Evolutionary conservation across 2,329 filamentous ascomycete genomes (phyloP), one percentile per base, ranked within the genome.

Genomic region (Pseudocercospora ulei): DNA sequence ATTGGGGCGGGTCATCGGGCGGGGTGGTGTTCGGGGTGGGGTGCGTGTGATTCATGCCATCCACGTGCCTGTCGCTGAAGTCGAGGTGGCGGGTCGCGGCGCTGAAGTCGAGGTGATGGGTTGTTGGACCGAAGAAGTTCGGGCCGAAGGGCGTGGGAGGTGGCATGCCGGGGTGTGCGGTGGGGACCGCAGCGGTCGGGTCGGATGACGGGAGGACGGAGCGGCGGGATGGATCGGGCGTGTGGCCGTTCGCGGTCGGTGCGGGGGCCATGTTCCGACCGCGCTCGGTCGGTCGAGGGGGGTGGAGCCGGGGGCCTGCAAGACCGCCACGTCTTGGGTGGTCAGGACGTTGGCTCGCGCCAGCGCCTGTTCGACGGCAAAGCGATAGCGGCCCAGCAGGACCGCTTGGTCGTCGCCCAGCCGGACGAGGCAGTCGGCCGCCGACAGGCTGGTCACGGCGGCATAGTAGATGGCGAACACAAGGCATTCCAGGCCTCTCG

Each of bases 391-490:
- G 29, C 62, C 62, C 16, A 77, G 60, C 4, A 71, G 54, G 1
- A 60, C 48, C 4, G 61, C 49, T 38, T 73, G 69, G 19, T 72
- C 67, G 56, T 74, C 68, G 7, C 71, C 70, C 23, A 77, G 63
- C 13, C 61, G 55, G 8, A 56, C 48, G 17, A 62, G 44, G 49
- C 70, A 73, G 29, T 76, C 66, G 12, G 66, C 57, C 1, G 62
- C 44, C 1, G 62, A 58, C 23, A 73, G 57, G 43, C 70, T 72
- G 3, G 70, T 74, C 2, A 75, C 63, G 0, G 72, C 68, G 1
- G 66, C 67, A 43, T 78, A 73, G 56, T 79, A 80, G 29, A 81
- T 71, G 5, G 73, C 62, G 50, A 80, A 78, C 1, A 80, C 57
- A 16, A 79, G 57, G 3, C 71, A 67, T 53, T 80, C 76, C 7